Base-by-base conservation (phyloP, 192 early-diverging fungal genomes). In the Fimicolochytrium jonesii region DNA sequence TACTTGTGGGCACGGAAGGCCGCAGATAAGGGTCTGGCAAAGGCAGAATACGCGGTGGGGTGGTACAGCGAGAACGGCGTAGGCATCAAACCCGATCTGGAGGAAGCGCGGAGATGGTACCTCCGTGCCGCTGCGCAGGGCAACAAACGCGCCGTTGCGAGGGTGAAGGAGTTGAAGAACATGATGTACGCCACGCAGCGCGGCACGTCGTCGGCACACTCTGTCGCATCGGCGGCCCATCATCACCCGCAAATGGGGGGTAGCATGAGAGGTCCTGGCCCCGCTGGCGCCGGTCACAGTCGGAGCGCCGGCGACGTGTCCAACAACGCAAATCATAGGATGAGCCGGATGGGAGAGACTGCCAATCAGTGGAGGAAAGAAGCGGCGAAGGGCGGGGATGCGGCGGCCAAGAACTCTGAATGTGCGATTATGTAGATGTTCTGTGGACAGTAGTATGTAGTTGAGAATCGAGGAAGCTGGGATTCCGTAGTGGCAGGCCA, bases 1-100 rank as follows among this genome's bases (percentile, higher is more conserved):
- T 99, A 94, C 66, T 73, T 92, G 60, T 99, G 97, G 97, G 94
- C 97, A 17, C 83, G 92, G 18, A 91, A 91, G 55, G 92, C 97
- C 15, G 97, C 97, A 0, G 94, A 96, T 65, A 95, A 91, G 71
- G 90, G 92, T 11, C 77, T 92, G 28, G 86, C 93, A 13, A 94
- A 95, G 74, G 97, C 94, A 15, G 94, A 98, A 70, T 98, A 92
- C 64, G 94, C 94, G 1, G 88, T 99, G 6, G 97, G 92, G 6
- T 96, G 96, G 71, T 99, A 92, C 70, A 82, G 84, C 35, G 94
- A 99, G 73, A 83, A 77, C 59, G 94, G 93, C 29, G 89, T 96
- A 44, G 96, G 96, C 30, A 85, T 90, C 0, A 70, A 77, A 34
- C 75, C 77, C 26, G 86, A 87, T 74, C 43, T 89, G 35, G 86